Evolutionary conservation across 2,329 filamentous ascomycete genomes (phyloP), one percentile per base, ranked within the genome.

Genomic region (Microsporum ferrugineum): DNA sequence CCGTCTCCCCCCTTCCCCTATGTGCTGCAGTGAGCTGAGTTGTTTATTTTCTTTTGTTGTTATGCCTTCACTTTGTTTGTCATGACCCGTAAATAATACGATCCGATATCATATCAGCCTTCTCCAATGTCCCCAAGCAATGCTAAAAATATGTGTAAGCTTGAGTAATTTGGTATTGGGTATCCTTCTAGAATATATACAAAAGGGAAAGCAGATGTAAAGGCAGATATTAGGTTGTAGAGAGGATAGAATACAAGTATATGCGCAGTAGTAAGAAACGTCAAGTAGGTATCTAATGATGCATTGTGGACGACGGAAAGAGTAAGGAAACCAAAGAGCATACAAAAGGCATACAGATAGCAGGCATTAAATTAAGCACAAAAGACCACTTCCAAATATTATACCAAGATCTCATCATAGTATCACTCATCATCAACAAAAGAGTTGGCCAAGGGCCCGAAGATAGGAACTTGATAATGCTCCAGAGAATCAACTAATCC

Each of bases 361-460:
- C 27, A 29, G 23, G 45, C 27, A 49, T 49, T 33, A 29, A 8
- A 49, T 4, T 3, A 12, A 12, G 3, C 7, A 23, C 5, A 29
- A 31, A 29, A 31, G 31, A 33, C 17, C 23, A 29, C 23, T 12
- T 10, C 45, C 5, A 31, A 31, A 10, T 29, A 49, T 2, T 43
- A 49, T 49, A 29, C 23, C 27, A 3, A 10, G 31, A 14, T 23
- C 31, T 56, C 12, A 49, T 31, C 33, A 56, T 56, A 36, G 34
- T 27, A 33, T 75, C 70, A 87, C 73, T 96, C 94, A 71, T 96
- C 89, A 69, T 96, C 92, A 61, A 97, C 81, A 70, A 96, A 92
- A 31, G 88, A 88, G 74, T 87, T 95, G 49, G 94, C 94, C 67
- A 96, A 77, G 47, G 80, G 80, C 3, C 94, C 94, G 69, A 97